phyloP scores from a whole-genome alignment of 2,329 filamentous ascomycete species.

The Peltaster fructicola region DNA sequence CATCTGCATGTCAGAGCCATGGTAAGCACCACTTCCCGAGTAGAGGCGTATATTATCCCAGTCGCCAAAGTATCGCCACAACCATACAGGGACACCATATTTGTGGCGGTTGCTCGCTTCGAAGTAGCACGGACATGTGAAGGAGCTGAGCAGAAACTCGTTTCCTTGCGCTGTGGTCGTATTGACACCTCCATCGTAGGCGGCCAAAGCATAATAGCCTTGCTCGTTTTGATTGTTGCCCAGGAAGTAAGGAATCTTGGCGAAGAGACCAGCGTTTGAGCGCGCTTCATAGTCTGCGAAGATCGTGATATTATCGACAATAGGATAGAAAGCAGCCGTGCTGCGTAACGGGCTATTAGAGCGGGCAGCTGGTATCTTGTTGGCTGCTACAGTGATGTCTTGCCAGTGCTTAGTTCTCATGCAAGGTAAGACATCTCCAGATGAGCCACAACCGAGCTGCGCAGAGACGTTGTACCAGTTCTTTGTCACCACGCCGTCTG shows the following conservation, averaged over 20 bases:
- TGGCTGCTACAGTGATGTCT: conserved; percentile 7
- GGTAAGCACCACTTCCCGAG: conserved; percentile 30
- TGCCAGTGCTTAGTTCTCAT: conserved; percentile 7
- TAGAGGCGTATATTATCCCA: conserved; percentile 33
- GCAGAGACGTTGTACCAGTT: conserved; percentile 28
- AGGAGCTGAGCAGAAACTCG: conserved; percentile 7
- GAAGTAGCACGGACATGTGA: conserved; percentile 24
- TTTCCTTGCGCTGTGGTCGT: conserved; percentile 21
- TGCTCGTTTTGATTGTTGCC: conserved; percentile 31
- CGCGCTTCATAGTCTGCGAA: conserved; percentile 13
- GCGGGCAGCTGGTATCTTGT: conserved; percentile 8
- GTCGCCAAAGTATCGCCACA: conserved; percentile 32
- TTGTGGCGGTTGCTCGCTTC: conserved; percentile 21
- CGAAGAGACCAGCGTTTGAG: conserved; percentile 17
- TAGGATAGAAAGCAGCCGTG: conserved; percentile 12
- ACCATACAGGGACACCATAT: conserved; percentile 25
- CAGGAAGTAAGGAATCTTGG: conserved; percentile 24
- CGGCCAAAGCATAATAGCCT: conserved; percentile 30
- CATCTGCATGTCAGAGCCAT: conserved; percentile 20
- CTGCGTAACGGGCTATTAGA: conserved; percentile 13
- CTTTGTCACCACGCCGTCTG: conserved; percentile 16
- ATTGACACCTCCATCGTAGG: conserved; percentile 21
- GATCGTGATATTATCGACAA: conserved; percentile 11
- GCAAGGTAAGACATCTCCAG: conserved; percentile 7
- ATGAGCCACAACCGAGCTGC: conserved; percentile 24